These are phyloP conservation scores for Caloboletus inedulis DNA, from an alignment of 1,284 basidiomycete species.

Conservation along the genomic window DNA sequence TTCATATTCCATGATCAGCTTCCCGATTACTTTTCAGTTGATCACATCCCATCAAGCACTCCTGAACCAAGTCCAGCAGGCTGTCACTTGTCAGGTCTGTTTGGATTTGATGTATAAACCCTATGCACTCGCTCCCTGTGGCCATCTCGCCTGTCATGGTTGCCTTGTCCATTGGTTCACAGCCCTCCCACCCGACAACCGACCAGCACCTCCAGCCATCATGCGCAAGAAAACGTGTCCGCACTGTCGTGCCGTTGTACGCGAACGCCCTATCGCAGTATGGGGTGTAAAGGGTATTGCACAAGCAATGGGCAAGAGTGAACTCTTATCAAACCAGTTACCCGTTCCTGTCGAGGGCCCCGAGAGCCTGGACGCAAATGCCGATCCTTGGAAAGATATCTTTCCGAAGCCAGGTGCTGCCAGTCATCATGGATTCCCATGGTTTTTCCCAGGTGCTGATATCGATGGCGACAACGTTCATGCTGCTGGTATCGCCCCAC, in stretches of 20 bases:
- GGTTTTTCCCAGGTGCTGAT: conserved; percentile 18
- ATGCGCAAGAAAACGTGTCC: conserved; percentile 67
- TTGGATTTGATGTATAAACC: conserved; percentile 67
- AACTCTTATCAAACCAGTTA: conserved; percentile 40
- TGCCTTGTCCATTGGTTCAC: conserved; percentile 78
- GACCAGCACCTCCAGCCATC: conserved; percentile 23
- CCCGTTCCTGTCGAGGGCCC: conserved; percentile 11
- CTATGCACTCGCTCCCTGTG: conserved; percentile 68
- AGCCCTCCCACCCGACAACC: conserved; percentile 35
- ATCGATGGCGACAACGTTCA: conserved; percentile 19
- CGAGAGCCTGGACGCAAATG: conserved; percentile 16
- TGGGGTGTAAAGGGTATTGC: conserved; percentile 72
- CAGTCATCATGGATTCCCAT: conserved; percentile 9
- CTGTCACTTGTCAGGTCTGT: conserved; percentile 71
- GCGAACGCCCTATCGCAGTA: conserved; percentile 63
- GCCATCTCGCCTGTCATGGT: conserved; percentile 65
- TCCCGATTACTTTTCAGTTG: conserved; percentile 33
- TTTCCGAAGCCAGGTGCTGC: conserved; percentile 37
- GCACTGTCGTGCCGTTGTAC: conserved; percentile 62
- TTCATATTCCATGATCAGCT: background rate
- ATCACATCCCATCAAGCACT: conserved; percentile 49
- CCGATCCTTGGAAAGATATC: conserved; percentile 62
- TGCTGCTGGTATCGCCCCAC: conserved; percentile 17
- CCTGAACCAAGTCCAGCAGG: conserved; percentile 51
- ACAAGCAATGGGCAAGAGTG: conserved; percentile 47